Conservation (phyloP, 1,284 basidiomycete genomes). For the Ceratobasidium sp. region DNA sequence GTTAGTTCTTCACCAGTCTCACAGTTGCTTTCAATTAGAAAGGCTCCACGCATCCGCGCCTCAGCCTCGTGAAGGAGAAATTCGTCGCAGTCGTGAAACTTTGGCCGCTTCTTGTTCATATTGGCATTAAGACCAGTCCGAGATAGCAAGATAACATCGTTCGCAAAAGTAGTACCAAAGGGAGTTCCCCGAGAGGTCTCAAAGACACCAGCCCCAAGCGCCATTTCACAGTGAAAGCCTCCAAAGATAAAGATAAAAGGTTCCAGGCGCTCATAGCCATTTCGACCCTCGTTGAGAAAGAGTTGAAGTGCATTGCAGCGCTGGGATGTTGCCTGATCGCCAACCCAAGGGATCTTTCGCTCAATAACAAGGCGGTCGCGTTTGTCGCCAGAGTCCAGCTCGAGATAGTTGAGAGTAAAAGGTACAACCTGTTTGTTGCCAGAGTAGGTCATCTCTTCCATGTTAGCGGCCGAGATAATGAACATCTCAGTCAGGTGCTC, state of each 20-base stretch:
- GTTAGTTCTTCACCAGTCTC: not conserved
- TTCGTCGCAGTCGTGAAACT: not conserved
- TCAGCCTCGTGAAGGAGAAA: not conserved
- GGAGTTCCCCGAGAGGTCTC: not conserved
- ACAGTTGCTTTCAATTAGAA: not conserved
- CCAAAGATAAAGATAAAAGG: not conserved
- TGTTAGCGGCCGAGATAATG: conserved; percentile 1
- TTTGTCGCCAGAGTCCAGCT: not conserved
- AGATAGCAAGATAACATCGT: not conserved
- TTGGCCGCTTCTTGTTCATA: not conserved
- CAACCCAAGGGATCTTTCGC: not conserved
- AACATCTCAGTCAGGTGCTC: not conserved
- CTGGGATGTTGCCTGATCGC: not conserved
- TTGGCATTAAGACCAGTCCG: not conserved
- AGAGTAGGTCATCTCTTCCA: not conserved
- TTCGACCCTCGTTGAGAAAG: not conserved
- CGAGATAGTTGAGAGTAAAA: not conserved
- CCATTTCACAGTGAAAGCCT: not conserved
- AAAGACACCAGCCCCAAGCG: not conserved
- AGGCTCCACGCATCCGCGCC: not conserved
- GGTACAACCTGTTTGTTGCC: not conserved
- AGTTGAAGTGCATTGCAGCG: not conserved
- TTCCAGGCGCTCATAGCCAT: not conserved
- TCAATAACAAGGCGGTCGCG: not conserved
- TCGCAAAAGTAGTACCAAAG: not conserved